Base-by-base conservation (phyloP, 129 eudicot genomes). In the Pulicaria dysenterica region DNA sequence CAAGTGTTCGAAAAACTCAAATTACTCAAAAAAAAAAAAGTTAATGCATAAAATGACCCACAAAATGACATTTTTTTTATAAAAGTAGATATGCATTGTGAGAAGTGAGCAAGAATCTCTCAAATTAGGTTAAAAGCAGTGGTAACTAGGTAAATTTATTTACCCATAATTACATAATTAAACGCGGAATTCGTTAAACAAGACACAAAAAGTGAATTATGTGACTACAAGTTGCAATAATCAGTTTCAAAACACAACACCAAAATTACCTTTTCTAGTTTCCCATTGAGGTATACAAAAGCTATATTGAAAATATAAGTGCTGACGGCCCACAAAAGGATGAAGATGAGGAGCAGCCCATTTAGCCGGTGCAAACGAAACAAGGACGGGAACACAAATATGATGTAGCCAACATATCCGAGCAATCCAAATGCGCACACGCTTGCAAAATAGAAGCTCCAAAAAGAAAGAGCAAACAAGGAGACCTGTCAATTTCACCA, bases 371-470 rank as follows among this genome's bases (percentile, higher is more conserved):
- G 96, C 83, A 89, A 84, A 75, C 78, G 88, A 65, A 86, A 89
- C 81, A 84, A 75, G 51, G 96, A 86, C 5, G 96, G 96, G 84
- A 86, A 89, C 62, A 83, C 89, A 82, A 81, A 86, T 57, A 89
- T 67, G 44, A 89, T 51, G 83, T 86, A 89, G 80, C 96, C 96
- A 46, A 89, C 96, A 69, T 89, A 89, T 82, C 80, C 87, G 42
- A 89, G 92, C 50, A 89, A 86, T 72, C 92, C 96, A 75, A 89
- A 82, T 12, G 96, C 96, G 73, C 92, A 89, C 61, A 84, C 78
- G 42, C 96, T 89, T 16, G 90, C 92, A 82, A 82, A 89, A 70
- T 89, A 77, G 76, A 89, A 89, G 80, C 96, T 89, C 96, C 96
- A 89, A 59, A 83, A 86, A 12, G 92, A 82, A 64, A 86, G 88